A percentile compares a stretch with the other conserved stretches of the same genome.
Evolutionary conservation across 1,139 yeast species (phyloP).

Genomic region (Yamadazyma diddensiae): DNA sequence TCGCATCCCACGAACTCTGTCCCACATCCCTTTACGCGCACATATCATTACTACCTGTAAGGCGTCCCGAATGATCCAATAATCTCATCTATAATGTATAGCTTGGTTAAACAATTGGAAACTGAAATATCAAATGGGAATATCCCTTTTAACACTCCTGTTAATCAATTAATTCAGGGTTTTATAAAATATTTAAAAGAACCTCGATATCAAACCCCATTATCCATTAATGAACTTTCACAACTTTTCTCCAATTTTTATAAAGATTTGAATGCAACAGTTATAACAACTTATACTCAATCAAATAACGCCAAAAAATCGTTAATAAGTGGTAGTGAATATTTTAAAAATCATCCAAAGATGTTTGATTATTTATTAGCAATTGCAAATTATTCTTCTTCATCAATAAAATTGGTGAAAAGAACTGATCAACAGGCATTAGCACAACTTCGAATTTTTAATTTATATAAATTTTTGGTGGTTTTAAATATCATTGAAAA

Average conservation of each 20-base stretch:
- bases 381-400: conserved; percentile 41
- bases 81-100: no score
- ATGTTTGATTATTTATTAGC: conserved; percentile 42
- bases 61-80: conserved; percentile 1
- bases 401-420: conserved; percentile 37
- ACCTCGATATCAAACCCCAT: conserved; percentile 43
- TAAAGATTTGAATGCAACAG: conserved; percentile 37
- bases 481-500: conserved; percentile 32
- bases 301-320: conserved; percentile 39
- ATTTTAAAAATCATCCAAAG: conserved; percentile 30
- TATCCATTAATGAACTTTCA: conserved; percentile 35
- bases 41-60: not conserved
- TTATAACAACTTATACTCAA: conserved; percentile 33
- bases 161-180: conserved; percentile 22
- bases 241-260: conserved; percentile 33
- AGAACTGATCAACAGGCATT: conserved; percentile 38
- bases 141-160: conserved; percentile 11
- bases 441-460: conserved; percentile 39
- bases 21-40: not conserved
- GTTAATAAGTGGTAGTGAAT: conserved; percentile 29
- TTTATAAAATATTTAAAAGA: conserved; percentile 40
- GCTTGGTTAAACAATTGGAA: no score
- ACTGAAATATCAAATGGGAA: conserved; percentile 4
- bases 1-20: not conserved
- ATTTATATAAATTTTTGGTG: conserved; percentile 37